Base-by-base conservation (phyloP, 768 basidiomycete species). In the Tulasnella sp. region DNA sequence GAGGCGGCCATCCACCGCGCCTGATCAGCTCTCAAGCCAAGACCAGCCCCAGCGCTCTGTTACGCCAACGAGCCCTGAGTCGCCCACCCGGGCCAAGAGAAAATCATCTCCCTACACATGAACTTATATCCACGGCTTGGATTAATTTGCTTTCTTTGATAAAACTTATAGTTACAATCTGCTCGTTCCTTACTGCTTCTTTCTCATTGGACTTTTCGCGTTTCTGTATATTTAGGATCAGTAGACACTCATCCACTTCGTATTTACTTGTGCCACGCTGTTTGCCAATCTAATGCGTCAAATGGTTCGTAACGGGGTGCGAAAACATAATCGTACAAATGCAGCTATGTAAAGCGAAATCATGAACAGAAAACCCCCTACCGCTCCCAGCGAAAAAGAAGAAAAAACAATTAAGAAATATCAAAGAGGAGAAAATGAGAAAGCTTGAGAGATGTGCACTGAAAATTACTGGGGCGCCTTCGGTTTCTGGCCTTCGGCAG, bases 401-500 rank as follows among this genome's bases (percentile, higher is more conserved):
- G n/a, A n/a, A n/a, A n/a, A n/a, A 64, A 31, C 29, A 72, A 54
- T 34, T 64, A 58, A 15, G 34, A 37, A 34, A 54, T 52, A 31
- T 22, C 29, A 38, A 36, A 54, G 45, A 74, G 64, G 42, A 49
- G 45, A 29, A 49, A 38, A 74, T 52, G 73, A 49, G 14, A 64
- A 6, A 36, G 38, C 39, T 42, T 9, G 15, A 49, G 17, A 54
- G 29, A 34, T 25, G 2, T 29, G 45, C 22, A 58, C 42, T n/a
- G 37, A 39, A 52, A 52, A 12, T 72, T 29, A 72, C 17, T 39
- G 71, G n/a, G 71, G 36, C 9, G 37, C 73, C 52, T 74, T 76
- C 34, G 67, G 34, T 76, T 76, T 76, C 38, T 39, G 75, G 25
- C 67, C 40, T 68, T 76, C 75, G 15, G 75, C 67, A 22, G 75